These are phyloP conservation scores for Galeopsis tetrahit DNA, from an alignment of 257 asterid genomes.

Conservation along the genomic window DNA sequence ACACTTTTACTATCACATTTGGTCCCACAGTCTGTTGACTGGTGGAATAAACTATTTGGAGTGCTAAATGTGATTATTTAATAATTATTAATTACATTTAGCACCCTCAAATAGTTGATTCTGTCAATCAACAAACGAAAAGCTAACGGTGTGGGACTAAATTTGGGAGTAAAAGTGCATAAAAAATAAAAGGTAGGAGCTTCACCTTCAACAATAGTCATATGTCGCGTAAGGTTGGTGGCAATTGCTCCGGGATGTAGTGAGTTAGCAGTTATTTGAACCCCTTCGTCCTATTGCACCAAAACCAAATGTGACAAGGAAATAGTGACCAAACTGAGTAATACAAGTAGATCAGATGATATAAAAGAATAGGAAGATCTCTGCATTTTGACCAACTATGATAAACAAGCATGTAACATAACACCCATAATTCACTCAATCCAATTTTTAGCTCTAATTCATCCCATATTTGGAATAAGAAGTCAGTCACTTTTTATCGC, in stretches of 20 bases:
- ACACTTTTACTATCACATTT: no score
- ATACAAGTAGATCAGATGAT: neutral
- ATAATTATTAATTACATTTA: no score
- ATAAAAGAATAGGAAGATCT: neutral
- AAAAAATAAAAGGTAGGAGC: conserved; percentile 8
- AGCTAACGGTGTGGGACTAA: no score
- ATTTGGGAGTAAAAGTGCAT: no score
- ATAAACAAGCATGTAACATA: neutral
- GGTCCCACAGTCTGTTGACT: no score
- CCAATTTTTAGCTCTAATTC: neutral
- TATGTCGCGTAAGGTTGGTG: conserved; percentile 49
- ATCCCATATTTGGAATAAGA: neutral
- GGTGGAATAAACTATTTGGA: no score
- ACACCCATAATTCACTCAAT: neutral
- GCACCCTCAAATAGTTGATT: no score
- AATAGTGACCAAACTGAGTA: neutral
- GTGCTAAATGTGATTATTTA: no score
- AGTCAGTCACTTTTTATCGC: neutral
- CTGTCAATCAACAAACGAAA: no score
- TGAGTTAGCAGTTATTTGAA: conserved; percentile 75
- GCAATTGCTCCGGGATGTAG: conserved; percentile 84
- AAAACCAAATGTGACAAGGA: conserved; percentile 31
- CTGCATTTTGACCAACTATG: no score
- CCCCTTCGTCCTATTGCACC: conserved; percentile 72
- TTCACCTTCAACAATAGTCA: conserved; percentile 5